A percentile compares a stretch with the other conserved stretches of the same genome.
phyloP scores from a whole-genome alignment of 768 basidiomycete genomes.

The Boletellus ananas region DNA sequence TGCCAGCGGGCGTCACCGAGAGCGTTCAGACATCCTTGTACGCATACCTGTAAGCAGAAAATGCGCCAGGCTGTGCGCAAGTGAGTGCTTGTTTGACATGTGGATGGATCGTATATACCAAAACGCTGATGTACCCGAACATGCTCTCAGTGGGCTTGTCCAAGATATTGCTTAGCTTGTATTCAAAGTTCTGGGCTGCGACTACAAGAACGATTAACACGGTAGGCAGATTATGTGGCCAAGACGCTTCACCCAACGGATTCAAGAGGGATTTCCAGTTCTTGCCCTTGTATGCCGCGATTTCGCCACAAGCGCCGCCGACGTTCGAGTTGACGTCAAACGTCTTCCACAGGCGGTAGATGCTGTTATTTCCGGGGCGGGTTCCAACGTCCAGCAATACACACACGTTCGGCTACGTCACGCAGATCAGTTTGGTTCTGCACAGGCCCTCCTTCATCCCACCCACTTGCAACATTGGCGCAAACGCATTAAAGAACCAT shows the following conservation, averaged over 20 bases:
- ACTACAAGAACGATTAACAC: constrained; percentile 39
- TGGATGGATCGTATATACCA: constrained; percentile 43
- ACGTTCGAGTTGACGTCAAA: constrained; percentile 91
- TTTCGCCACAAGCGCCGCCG: constrained; percentile 96
- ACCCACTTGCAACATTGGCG: constrained; percentile 71
- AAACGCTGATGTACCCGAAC: constrained; percentile 95
- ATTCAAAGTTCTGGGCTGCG: constrained; percentile 95
- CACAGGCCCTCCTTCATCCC: neutral
- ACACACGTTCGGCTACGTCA: constrained; percentile 77
- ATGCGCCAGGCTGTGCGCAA: constrained; percentile 74
- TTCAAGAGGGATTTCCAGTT: constrained; percentile 80
- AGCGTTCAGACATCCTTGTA: neutral
- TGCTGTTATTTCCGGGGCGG: constrained; percentile 78
- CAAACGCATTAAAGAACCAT: constrained; percentile 98
- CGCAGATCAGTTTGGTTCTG: neutral
- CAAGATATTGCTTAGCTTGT: constrained; percentile 87
- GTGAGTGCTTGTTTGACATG: constrained; percentile 9
- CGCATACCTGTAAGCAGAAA: constrained; percentile 76
- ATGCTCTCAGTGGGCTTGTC: constrained; percentile 87
- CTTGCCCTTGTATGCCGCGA: constrained; percentile 88
- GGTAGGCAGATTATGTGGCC: neutral
- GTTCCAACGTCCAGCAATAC: constrained; percentile 94
- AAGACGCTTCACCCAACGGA: constrained; percentile 60
- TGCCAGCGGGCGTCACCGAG: constrained; percentile 1
- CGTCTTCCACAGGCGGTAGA: constrained; percentile 95